These are phyloP conservation scores for Bryum argenteum DNA, from an alignment of 225 moss, liverwort and hornwort species.

Conservation along the genomic window DNA sequence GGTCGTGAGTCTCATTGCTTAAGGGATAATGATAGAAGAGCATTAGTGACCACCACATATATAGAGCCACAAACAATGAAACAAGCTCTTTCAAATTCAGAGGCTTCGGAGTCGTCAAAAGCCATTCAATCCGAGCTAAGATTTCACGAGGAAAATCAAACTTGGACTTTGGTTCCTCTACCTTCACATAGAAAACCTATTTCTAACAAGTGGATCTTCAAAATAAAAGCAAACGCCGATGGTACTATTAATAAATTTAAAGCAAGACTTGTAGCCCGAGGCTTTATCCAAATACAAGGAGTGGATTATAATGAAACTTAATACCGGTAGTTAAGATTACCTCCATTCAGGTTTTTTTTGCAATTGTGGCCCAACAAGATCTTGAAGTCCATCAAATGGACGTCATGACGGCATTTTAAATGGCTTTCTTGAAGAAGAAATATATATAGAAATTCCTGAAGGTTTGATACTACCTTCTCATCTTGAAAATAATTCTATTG, in stretches of 20 bases:
- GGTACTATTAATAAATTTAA: not conserved
- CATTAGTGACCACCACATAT: not conserved
- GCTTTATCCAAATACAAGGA: not conserved
- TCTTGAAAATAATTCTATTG: not conserved
- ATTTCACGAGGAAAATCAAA: not conserved
- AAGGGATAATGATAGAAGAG: not conserved
- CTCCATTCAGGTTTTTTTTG: not conserved
- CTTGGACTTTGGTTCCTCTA: conserved; percentile 1
- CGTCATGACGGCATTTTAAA: not conserved
- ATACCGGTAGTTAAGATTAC: not conserved
- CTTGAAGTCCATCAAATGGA: conserved; percentile 10
- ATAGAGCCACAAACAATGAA: not conserved
- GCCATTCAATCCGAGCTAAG: not conserved
- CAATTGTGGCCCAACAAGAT: not conserved
- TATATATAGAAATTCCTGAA: not conserved
- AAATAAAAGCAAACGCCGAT: not conserved
- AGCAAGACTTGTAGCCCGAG: not conserved
- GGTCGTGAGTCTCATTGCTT: not conserved
- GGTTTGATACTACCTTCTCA: not conserved
- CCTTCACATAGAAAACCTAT: not conserved
- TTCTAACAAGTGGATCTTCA: not conserved
- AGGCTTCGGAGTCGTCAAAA: not conserved
- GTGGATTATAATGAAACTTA: not conserved
- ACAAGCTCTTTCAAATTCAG: not conserved
- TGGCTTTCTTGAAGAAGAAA: not conserved